phyloP scores from a whole-genome alignment of 345 rosid genomes.

The Physaria fendleri region DNA sequence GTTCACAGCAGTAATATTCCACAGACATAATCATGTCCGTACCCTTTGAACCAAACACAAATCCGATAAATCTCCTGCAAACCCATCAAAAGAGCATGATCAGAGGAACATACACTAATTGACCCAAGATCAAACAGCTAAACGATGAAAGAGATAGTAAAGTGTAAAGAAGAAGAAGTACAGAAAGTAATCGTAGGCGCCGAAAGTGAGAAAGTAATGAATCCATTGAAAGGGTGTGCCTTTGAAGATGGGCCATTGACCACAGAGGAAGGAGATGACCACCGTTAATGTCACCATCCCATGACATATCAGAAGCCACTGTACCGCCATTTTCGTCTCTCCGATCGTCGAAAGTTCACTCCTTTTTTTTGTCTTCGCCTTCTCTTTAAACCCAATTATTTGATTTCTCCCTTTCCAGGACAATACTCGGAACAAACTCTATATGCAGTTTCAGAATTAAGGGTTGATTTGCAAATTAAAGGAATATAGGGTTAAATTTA shows the following conservation, averaged over 20 bases:
- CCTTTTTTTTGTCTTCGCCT: no score
- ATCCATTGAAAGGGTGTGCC: slow-evolving; percentile 69
- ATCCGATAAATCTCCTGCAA: slow-evolving; percentile 53
- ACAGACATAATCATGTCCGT: slow-evolving; percentile 43
- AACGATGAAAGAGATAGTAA: background rate
- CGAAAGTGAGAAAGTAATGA: slow-evolving; percentile 76
- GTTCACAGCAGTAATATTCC: slow-evolving; percentile 72
- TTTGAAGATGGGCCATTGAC: slow-evolving; percentile 93
- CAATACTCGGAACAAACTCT: background rate
- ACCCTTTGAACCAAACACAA: slow-evolving; percentile 58
- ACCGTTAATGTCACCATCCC: slow-evolving; percentile 57
- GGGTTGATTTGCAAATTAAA: background rate
- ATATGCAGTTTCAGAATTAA: background rate
- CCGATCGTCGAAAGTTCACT: slow-evolving; percentile 1
- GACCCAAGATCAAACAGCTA: background rate
- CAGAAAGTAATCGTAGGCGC: slow-evolving; percentile 81
- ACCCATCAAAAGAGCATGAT: background rate
- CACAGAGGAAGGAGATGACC: slow-evolving; percentile 77
- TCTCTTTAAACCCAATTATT: background rate
- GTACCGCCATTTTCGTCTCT: slow-evolving; percentile 44
- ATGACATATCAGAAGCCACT: slow-evolving; percentile 69
- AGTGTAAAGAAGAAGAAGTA: slow-evolving; percentile 11
- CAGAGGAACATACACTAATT: background rate
- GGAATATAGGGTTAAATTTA: background rate
- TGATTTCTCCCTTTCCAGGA: background rate